Base-by-base conservation (phyloP, 164 flowering plant species). In the Magnolia sinica region DNA sequence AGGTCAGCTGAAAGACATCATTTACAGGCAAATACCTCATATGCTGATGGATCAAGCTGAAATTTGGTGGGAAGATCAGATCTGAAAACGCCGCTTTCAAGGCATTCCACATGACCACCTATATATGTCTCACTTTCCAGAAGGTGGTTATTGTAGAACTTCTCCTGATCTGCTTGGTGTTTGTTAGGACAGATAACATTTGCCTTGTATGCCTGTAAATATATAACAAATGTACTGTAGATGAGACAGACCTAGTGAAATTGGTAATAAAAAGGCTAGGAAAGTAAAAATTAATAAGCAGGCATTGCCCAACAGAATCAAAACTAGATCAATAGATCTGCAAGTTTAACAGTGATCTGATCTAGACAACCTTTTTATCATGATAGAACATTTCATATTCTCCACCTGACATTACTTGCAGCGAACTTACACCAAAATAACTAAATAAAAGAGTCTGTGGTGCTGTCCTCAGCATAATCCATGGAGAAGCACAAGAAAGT, bases 21-120 rank as follows among this genome's bases (percentile, higher is more conserved):
- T 13, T 8, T 64, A 64, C 24, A 64, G 24, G 24, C 20, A 22
- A 50, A 14, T 83, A 92, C 99, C 90, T 91, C 88, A 82, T 85
- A 96, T n/a, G 93, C 97, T 75, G 95, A 85, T 77, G 97, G 90
- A 83, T 93, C 98, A 73, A 96, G 96, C 86, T 88, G 93, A 84
- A 96, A 96, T 81, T 86, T 87, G 59, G 95, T 89, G 1, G 97
- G 94, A 77, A 96, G 86, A 79, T 96, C 99, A 85, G 99, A 96
- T 87, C 99, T 90, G 84, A 96, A 96, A 79, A 96, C 99, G 67
- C 99, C 99, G 88, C 97, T 94, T 89, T 96, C 99, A 69, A 96
- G 95, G 87, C 99, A 96, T 75, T 96, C 99, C 78, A 96, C 99
- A 84, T 96, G 99, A 37, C 99, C 99, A 80, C 99, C 99, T 16